Evolutionary conservation across 345 rosid species (phyloP), one percentile per base, ranked within the genome.

Genomic region (Syzygium aqueum): DNA sequence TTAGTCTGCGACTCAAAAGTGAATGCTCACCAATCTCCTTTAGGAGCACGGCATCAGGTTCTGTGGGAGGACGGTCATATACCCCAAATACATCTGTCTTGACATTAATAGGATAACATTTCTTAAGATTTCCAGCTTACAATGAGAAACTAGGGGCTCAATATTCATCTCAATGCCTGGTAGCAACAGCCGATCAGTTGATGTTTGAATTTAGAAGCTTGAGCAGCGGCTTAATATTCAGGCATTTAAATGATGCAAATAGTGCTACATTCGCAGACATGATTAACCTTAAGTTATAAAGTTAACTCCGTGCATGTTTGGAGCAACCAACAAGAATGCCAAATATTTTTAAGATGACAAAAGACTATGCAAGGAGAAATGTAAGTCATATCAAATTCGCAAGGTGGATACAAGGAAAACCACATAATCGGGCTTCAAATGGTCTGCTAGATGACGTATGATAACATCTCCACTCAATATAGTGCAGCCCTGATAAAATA

Each of bases 381-480:
- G 87, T 88, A 33, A 33, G 46, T 67, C 25, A 8, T 67, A 67
- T 67, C 78, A 33, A 33, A 8, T 33, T 33, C 23, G 25, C 23
- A 67, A 8, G 80, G 80, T 33, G 97, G 98, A 96, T 97, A 96
- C 98, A 73, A 97, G 99, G 85, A 97, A 97, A 84, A 97, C 97
- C 30, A 96, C 98, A 85, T 93, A 96, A 90, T 93, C 93, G 8
- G 98, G 98, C 89, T 92, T 94, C 93, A 94, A 87, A 84, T 93
- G 89, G 50, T 92, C 95, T 86, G 98, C 98, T 86, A 97, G 95
- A 89, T 94, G 95, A 46, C 97, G 95, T 87, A 94, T 96, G 87
- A 97, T 96, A 80, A 97, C 98, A 90, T 97, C 98, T 88, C 98
- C 99, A 51, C 98, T 96, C 92, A 96, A 89, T 90, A 95, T 96